Evolutionary conservation across 768 basidiomycete species (phyloP), one percentile per base, ranked within the genome.

Genomic region (Suillus bovinus): DNA sequence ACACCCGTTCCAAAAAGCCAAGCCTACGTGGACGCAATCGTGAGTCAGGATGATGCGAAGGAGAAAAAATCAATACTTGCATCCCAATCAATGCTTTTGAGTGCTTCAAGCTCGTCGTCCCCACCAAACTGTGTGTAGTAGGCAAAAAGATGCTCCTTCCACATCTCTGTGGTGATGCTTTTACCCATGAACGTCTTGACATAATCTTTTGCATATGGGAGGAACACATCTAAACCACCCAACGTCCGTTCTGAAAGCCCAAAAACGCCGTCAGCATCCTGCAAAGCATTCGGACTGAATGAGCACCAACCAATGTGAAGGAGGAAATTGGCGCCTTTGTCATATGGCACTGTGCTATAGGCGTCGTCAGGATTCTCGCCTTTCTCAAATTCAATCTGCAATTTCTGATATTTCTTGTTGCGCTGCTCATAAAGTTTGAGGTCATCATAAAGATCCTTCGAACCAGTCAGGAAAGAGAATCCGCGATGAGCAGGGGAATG

Each of bases 261-360:
- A 20, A 33, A 60, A 31, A 46, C 56, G 4, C 44, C 53, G 13
- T 31, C 42, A 46, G 36, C 17, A 24, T 27, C n/a, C 24, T 29
- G 24, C 20, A 47, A 13, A 8, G 24, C 7, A 14, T 14, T 41
- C 2, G 13, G 46, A 59, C 0, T 13, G 36, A 11, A 57, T 36
- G 22, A 41, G 8, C 17, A 68, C 81, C 60, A 60, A 91, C 91
- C 95, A 24, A 98, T 81, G 71, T 92, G 82, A 20, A 96, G 82
- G 17, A 99, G 78, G 68, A 99, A 86, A 72, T 94, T 96, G 8
- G 92, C 83, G 29, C 96, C 96, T 75, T 96, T 92, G 72, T 91
- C 90, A 67, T 96, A 96, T 1, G 95, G 90, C 50, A 97, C 80
- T 57, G 80, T 72, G 63, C 79, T 81, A 73, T 89, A 93, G 7